These are phyloP conservation scores for Trichoderma lentiforme DNA, from an alignment of 2,329 filamentous ascomycete species.

Conservation along the genomic window DNA sequence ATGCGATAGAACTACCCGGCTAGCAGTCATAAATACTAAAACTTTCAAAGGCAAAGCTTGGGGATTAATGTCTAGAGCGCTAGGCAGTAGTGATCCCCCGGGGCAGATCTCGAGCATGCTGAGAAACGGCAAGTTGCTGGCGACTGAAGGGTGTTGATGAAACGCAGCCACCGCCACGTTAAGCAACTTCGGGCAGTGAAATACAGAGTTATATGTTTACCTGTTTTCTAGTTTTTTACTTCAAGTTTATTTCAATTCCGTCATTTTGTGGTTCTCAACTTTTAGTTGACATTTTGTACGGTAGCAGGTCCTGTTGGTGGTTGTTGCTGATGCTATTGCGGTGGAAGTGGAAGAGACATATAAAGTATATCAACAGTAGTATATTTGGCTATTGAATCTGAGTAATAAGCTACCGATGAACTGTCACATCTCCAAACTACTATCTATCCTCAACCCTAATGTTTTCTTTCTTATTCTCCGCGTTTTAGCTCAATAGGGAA, in stretches of 20 bases:
- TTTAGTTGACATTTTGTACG: not conserved
- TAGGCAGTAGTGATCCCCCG: not conserved
- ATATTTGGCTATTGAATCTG: not conserved
- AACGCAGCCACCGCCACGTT: not conserved
- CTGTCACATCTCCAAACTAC: not conserved
- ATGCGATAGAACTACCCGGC: not conserved
- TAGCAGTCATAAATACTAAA: not conserved
- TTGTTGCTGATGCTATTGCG: not conserved
- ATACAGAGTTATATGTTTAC: not conserved
- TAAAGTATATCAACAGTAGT: not conserved
- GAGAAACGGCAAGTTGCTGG: not conserved
- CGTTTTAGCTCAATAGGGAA: not conserved
- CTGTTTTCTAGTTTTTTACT: not conserved
- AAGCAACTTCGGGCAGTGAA: too few species aligned
- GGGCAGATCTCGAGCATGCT: too few species aligned
- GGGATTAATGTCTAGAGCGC: not conserved
- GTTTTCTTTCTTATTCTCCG: not conserved
- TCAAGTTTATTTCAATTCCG: not conserved
- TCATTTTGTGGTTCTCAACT: too few species aligned
- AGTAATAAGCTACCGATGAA: not conserved
- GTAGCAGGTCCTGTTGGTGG: not conserved
- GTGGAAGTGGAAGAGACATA: not conserved
- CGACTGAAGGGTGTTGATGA: not conserved
- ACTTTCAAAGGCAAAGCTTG: not conserved
- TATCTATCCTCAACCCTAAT: not conserved